phyloP scores from a whole-genome alignment of 2,329 filamentous ascomycete genomes.

The Zymoseptoria crescenta region DNA sequence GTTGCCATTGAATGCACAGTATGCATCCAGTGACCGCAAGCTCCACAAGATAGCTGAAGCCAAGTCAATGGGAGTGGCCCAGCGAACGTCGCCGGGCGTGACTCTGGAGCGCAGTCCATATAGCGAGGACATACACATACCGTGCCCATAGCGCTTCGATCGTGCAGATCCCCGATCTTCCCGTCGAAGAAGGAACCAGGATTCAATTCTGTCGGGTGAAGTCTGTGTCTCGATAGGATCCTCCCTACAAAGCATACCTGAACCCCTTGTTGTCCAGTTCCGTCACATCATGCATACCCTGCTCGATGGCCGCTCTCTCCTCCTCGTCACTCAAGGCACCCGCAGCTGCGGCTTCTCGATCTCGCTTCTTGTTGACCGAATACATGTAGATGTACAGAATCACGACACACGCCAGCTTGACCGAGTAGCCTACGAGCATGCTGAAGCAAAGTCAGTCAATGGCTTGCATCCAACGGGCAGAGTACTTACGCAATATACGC shows the following conservation, averaged over 20 bases:
- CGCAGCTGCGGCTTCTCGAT: constrained; percentile 36
- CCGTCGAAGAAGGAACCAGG: neutral
- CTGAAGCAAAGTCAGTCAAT: constrained; percentile 20
- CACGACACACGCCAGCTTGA: constrained; percentile 45
- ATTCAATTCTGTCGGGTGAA: neutral
- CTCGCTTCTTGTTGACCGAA: constrained; percentile 46
- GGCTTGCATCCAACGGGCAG: neutral
- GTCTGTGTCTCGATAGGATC: neutral
- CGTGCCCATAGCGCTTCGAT: too few species aligned
- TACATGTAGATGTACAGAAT: constrained; percentile 51
- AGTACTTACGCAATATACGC: constrained; percentile 39
- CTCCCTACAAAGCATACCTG: constrained; percentile 34
- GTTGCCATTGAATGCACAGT: too few species aligned
- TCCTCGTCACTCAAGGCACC: constrained; percentile 33
- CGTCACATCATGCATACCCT: constrained; percentile 49
- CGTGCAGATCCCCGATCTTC: too few species aligned
- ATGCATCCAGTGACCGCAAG: too few species aligned
- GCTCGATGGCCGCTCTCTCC: constrained; percentile 46
- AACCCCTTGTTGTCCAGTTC: constrained; percentile 50
- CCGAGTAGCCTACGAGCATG: constrained; percentile 50
- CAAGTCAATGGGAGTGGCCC: too few species aligned
- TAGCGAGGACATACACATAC: too few species aligned
- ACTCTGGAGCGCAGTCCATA: too few species aligned
- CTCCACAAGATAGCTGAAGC: too few species aligned
- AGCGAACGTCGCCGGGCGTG: too few species aligned